Percentiles rank a stretch among this genome's conserved stretches.
Conservation (phyloP, 768 basidiomycete species). For the Lyophyllum atratum region DNA sequence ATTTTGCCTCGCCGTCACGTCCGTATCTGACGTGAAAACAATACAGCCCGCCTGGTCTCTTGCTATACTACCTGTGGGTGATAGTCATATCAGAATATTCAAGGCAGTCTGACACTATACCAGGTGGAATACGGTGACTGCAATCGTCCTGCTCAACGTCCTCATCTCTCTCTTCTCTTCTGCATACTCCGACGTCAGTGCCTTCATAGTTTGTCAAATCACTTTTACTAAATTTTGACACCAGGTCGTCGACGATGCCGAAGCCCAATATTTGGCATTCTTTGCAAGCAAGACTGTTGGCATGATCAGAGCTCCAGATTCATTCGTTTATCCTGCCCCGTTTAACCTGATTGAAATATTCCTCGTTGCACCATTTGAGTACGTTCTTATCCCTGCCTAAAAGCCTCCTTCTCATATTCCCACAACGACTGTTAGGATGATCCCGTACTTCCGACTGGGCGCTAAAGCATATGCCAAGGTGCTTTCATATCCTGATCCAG, state of each 20-base stretch:
- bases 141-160: constrained; percentile 86
- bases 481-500: background rate
- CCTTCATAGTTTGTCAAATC: background rate
- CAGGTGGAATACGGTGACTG: constrained; percentile 84
- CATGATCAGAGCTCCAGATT: constrained; percentile 86
- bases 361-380: constrained; percentile 88
- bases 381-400: constrained; percentile 29
- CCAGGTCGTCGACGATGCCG: constrained; percentile 80
- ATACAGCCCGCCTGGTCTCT: constrained; percentile 55
- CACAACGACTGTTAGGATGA: constrained; percentile 31
- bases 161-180: constrained; percentile 95
- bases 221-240: background rate
- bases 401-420: constrained; percentile 2
- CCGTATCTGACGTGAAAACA: background rate
- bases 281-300: constrained; percentile 85
- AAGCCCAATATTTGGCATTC: constrained; percentile 88
- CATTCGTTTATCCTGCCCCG: constrained; percentile 88
- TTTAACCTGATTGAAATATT: constrained; percentile 87
- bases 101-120: constrained; percentile 1
- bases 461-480: constrained; percentile 61
- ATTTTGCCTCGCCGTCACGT: background rate
- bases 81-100: background rate
- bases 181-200: constrained; percentile 83
- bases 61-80: constrained; percentile 78
- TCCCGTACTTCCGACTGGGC: constrained; percentile 47